Evolutionary conservation across 1,284 basidiomycete species (phyloP), one percentile per base, ranked within the genome.

Genomic region (Ganoderma lingzhi): DNA sequence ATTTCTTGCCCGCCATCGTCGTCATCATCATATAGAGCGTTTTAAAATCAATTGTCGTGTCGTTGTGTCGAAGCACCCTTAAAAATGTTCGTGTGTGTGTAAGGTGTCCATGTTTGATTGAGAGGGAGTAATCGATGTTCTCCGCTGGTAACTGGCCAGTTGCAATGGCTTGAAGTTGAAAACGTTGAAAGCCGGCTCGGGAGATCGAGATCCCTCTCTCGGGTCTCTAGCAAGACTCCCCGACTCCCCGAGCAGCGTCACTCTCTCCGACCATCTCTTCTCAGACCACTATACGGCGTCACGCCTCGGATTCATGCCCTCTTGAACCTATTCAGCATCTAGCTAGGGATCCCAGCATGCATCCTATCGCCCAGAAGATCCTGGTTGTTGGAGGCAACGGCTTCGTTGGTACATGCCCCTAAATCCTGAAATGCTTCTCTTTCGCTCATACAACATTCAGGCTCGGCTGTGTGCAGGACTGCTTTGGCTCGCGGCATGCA

Each of bases 341-440:
- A 28, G 23, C 23, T 23, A 23, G 23, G 14, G 3, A 32, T 15
- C 10, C 23, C 6, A 56, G 28, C 44, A 80, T 79, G 78, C 70
- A 76, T 51, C 68, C 76, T 66, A 73, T 85, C 70, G 72, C 85
- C 71, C 88, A 86, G 71, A 90, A 86, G 78, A 86, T 98, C 69
- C 88, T 97, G 9, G 96, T 98, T 41, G 89, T 98, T 1, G 97
- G 97, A 23, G 96, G 96, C 41, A 98, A 98, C 80, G 96, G 97
- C 15, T 98, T 97, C 83, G 90, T 98, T 73, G 96, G 96, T 94
- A 74, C 70, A 84, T 74, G 56, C 69, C 12, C 14, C 6, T 17
- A 30, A 66, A 10, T 35, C 30, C 30, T 23, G 58, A 32, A 12
- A 30, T 17, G 37, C 45, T 37, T 28, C 58, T 37, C n/a, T n/a